A percentile compares a stretch with the other conserved stretches of the same genome.
Conservation (phyloP, 805 yeast species). For the Candida chauliodis region DNA sequence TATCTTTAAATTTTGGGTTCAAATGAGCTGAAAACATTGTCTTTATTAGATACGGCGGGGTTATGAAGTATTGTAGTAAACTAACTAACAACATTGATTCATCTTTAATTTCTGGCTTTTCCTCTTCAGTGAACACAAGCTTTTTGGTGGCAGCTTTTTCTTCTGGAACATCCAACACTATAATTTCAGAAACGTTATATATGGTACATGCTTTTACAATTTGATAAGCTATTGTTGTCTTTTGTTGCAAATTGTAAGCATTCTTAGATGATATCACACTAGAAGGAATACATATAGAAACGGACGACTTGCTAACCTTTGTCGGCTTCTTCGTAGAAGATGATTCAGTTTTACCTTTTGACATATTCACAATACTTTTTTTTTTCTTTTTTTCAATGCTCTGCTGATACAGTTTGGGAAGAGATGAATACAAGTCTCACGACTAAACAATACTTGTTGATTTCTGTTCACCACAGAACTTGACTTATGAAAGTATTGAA, state of each 20-base stretch:
- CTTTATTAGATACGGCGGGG: constrained; percentile 77
- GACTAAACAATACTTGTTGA: no score
- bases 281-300: constrained; percentile 72
- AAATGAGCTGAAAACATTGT: constrained; percentile 49
- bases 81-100: constrained; percentile 54
- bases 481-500: no score
- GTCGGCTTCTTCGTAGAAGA: constrained; percentile 28
- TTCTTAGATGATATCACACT: constrained; percentile 51
- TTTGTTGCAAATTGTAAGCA: constrained; percentile 67
- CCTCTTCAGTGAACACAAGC: not conserved
- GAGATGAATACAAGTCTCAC: not conserved
- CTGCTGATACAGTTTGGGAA: constrained; percentile 3
- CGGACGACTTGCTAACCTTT: constrained; percentile 27
- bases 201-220: constrained; percentile 71
- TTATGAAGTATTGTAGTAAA: constrained; percentile 73
- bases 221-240: constrained; percentile 70
- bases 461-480: no score
- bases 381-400: constrained; percentile 2
- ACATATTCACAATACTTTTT: not conserved
- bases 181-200: constrained; percentile 70
- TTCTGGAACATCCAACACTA: constrained; percentile 53
- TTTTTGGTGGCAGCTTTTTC: constrained; percentile 13
- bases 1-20: constrained; percentile 17
- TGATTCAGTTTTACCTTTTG: constrained; percentile 10
- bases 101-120: constrained; percentile 13